Base-by-base conservation (phyloP, 2,329 filamentous ascomycete genomes). In the Cyclaneusma minus region DNA sequence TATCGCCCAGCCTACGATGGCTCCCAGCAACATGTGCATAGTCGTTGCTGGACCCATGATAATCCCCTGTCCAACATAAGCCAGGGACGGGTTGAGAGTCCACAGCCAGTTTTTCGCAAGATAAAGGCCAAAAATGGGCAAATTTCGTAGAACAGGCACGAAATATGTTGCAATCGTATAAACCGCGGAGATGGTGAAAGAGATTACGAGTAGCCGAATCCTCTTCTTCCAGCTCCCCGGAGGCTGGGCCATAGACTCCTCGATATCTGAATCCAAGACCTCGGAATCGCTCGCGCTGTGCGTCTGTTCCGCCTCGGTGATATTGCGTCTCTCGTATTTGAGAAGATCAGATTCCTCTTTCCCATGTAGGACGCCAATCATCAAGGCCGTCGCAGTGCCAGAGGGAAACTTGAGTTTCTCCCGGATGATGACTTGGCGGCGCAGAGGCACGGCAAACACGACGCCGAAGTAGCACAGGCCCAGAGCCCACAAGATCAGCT, bases 21-120 rank as follows among this genome's bases (percentile, higher is more conserved):
- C 85, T 4, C 89, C 89, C 3, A 95, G 56, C 1, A 93, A 65
- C 89, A 98, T 98, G 41, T 95, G 87, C 27, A 92, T 63, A 3
- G 87, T 95, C 0, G 89, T 98, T 20, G 83, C 77, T 4, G 87
- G 81, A 0, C 89, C 89, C 89, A 98, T 98, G 44, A 98, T 95
- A 35, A 98, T 91, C 7, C 89, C 89, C 53, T 98, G 89, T 0
- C 89, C 89, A 14, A 95, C 73, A 48, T 98, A 98, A 3, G 89
- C 89, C n/a, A 92, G 76, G 23, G 84, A 94, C 0, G 89, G 89
- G 39, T 98, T 98, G 5, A 98, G 58, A 1, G 82, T 89, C 89
- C 89, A 98, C 1, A 94, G 65, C 87, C 87, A 98, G 2, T 69
- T 69, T 1, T 67, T 55, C 0, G 84, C 84, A 5, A 91, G 66